Conservation (phyloP, 2,329 filamentous ascomycete genomes). For the Ophiosphaerella narmari region DNA sequence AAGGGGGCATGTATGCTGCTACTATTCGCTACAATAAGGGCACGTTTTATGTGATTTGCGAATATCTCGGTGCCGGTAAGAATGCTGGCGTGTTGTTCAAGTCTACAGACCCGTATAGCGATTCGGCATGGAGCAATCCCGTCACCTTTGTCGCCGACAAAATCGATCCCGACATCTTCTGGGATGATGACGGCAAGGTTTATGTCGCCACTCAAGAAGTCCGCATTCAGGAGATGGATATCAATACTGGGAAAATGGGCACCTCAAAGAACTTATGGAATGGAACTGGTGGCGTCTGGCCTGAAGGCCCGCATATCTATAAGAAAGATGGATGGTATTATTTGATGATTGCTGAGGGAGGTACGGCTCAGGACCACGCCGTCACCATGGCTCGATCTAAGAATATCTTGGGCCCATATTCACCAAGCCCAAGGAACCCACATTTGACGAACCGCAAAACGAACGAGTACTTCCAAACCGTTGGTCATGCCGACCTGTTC, state of each 20-base stretch:
- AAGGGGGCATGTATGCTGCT: slow-evolving; percentile 27
- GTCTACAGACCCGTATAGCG: slow-evolving; percentile 17
- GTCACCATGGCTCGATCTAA: slow-evolving; percentile 43
- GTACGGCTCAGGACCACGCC: slow-evolving; percentile 40
- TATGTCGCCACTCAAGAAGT: slow-evolving; percentile 49
- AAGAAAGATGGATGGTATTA: slow-evolving; percentile 42
- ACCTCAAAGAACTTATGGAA: slow-evolving; percentile 41
- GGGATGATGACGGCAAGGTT: slow-evolving; percentile 60
- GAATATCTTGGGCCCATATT: slow-evolving; percentile 43
- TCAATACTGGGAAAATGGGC: slow-evolving; percentile 36
- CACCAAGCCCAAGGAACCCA: slow-evolving; percentile 41
- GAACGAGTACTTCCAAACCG: slow-evolving; percentile 40
- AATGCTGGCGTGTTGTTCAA: slow-evolving; percentile 17
- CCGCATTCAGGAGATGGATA: slow-evolving; percentile 35
- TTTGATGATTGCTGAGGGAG: slow-evolving; percentile 40
- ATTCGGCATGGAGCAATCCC: slow-evolving; percentile 21
- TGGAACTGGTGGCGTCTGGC: slow-evolving; percentile 37
- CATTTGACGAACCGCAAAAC: slow-evolving; percentile 43
- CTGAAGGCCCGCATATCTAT: slow-evolving; percentile 48
- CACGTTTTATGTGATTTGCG: slow-evolving; percentile 24
- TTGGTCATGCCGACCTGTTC: slow-evolving; percentile 37
- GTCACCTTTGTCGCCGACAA: slow-evolving; percentile 26
- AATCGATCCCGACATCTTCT: slow-evolving; percentile 59
- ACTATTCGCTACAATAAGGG: slow-evolving; percentile 30
- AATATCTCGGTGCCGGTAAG: slow-evolving; percentile 11